Percentiles rank a stretch among this genome's conserved stretches.
These are phyloP conservation scores for Lycium barbarum DNA, from an alignment of 257 asterid species.

Conservation along the genomic window DNA sequence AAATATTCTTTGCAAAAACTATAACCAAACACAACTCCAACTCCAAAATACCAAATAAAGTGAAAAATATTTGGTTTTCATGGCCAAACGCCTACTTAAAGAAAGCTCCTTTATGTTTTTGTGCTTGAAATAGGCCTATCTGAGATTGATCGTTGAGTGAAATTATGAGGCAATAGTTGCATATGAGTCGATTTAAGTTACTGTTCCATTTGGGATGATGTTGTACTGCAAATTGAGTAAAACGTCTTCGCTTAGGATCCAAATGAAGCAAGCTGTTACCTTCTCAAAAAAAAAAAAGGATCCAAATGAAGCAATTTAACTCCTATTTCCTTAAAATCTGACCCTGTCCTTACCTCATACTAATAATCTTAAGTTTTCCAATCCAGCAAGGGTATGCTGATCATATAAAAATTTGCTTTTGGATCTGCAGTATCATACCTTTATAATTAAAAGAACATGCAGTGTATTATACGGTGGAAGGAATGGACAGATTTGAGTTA, in stretches of 20 bases:
- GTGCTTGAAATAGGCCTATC: neutral
- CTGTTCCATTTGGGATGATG: neutral
- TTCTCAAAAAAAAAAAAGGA: neutral
- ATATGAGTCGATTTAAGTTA: too few species aligned
- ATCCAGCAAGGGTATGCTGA: neutral
- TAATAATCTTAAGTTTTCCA: neutral
- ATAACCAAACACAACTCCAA: too few species aligned
- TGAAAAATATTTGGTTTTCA: too few species aligned
- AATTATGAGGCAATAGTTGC: neutral
- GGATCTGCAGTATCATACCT: neutral
- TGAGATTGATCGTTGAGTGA: neutral
- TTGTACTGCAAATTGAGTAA: neutral
- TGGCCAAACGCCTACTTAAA: neutral
- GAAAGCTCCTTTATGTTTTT: neutral
- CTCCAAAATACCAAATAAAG: too few species aligned
- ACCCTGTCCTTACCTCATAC: neutral
- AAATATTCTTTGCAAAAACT: too few species aligned
- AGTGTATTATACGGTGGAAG: too few species aligned
- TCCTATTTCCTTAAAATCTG: neutral
- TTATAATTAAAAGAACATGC: too few species aligned
- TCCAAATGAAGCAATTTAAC: neutral
- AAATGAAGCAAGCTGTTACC: neutral
- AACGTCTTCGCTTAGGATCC: neutral
- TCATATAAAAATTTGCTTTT: neutral
- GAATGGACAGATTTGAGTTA: neutral